Evolutionary conservation across 2,329 filamentous ascomycete genomes (phyloP).

Genomic region (Aspergillus ustus): DNA sequence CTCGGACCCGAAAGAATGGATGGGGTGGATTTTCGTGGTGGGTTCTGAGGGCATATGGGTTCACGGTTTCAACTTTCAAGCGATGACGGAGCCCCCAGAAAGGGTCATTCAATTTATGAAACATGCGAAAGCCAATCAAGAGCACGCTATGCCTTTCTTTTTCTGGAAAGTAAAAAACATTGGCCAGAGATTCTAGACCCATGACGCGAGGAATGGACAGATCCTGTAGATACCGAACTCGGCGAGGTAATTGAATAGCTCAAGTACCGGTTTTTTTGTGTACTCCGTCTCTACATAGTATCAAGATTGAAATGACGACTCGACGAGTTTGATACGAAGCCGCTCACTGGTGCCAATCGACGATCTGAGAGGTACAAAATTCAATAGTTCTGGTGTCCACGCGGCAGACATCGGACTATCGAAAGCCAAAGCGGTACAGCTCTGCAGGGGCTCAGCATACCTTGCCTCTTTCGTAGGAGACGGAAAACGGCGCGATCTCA

Average conservation of each 20-base stretch:
- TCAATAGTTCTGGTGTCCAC: background rate
- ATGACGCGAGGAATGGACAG: background rate
- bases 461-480: background rate
- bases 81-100: background rate
- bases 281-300: too few species aligned
- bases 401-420: conserved; percentile 2
- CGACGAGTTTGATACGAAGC: background rate
- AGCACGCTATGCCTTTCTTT: background rate
- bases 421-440: background rate
- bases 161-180: background rate
- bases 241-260: background rate
- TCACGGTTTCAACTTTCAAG: background rate
- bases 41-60: background rate
- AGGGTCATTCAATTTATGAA: background rate
- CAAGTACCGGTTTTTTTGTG: background rate
- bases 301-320: background rate
- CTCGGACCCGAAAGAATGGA: background rate
- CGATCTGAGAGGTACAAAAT: background rate
- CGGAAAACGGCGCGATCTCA: conserved; percentile 1
- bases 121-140: background rate
- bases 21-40: background rate
- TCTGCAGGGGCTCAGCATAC: background rate
- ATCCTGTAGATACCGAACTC: background rate
- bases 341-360: background rate
- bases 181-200: background rate